These are phyloP conservation scores for Neocatenulostroma microsporum DNA, from an alignment of 2,329 filamentous ascomycete species.

Conservation along the genomic window DNA sequence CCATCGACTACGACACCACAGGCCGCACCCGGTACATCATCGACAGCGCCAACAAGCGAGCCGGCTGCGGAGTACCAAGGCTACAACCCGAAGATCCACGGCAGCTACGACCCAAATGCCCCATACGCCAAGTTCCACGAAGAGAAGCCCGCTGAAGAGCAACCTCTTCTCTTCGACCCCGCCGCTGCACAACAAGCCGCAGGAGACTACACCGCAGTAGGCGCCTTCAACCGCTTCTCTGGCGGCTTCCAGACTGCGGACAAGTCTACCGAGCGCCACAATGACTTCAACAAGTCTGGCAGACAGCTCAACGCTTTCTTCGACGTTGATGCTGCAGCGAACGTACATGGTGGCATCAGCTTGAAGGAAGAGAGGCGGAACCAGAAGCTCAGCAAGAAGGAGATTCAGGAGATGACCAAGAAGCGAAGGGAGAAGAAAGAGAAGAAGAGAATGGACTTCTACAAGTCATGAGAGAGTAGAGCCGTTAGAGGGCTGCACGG, in stretches of 20 bases:
- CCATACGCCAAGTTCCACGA: constrained; percentile 61
- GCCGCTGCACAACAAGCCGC: constrained; percentile 21
- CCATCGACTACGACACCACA: constrained; percentile 9
- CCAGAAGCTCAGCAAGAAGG: constrained; percentile 75
- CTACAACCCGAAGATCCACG: constrained; percentile 94
- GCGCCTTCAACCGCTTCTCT: constrained; percentile 84
- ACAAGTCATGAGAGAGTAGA: constrained; percentile 58
- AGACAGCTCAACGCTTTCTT: constrained; percentile 93
- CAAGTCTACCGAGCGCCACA: constrained; percentile 65
- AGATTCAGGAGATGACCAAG: constrained; percentile 86
- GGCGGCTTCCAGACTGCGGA: constrained; percentile 68
- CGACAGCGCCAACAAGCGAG: constrained; percentile 9
- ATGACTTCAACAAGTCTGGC: constrained; percentile 76
- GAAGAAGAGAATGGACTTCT: constrained; percentile 86
- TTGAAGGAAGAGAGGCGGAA: constrained; percentile 82
- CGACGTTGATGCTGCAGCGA: constrained; percentile 89
- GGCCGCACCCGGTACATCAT: constrained; percentile 1
- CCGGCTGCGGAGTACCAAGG: constrained; percentile 38
- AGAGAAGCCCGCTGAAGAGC: constrained; percentile 28
- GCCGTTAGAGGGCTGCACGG: too few relatives aligned
- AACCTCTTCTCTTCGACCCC: too few relatives aligned
- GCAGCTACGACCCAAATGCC: constrained; percentile 92
- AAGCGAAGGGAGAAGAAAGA: constrained; percentile 85
- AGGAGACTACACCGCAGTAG: constrained; percentile 55
- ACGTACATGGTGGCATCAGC: constrained; percentile 80